phyloP scores from a whole-genome alignment of 768 basidiomycete genomes.

The Neoboletus subvelutipes region DNA sequence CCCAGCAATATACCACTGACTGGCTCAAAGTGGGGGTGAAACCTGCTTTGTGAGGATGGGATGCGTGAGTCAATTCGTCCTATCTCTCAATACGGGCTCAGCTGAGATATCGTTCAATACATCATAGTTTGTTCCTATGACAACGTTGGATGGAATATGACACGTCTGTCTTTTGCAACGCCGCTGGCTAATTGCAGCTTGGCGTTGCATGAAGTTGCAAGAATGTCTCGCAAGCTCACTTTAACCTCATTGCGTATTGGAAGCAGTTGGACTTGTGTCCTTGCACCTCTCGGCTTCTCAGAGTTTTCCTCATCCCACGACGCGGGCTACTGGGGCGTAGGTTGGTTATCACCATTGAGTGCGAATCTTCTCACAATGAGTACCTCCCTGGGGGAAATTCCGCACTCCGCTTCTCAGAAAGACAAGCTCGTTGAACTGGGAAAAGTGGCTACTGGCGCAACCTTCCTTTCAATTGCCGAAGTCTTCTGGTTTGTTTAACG shows the following conservation, averaged over 20 bases:
- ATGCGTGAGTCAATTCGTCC: background rate
- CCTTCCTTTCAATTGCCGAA: background rate
- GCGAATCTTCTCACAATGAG: background rate
- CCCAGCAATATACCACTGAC: background rate
- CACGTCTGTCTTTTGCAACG: background rate
- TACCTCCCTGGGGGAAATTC: background rate
- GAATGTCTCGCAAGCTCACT: background rate
- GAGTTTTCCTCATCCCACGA: background rate
- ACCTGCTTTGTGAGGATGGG: background rate
- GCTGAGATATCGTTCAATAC: background rate
- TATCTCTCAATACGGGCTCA: background rate
- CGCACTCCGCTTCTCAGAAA: background rate
- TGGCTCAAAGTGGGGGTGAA: too few relatives aligned
- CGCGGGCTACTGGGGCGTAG: background rate
- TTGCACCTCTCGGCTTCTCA: background rate
- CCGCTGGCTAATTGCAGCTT: slow-evolving; percentile 7
- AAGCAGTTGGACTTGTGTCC: background rate
- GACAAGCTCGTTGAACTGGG: background rate
- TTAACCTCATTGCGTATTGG: background rate
- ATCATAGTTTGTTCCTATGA: background rate
- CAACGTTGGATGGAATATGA: background rate
- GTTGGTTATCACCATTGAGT: background rate
- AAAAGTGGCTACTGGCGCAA: background rate
- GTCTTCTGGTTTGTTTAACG: slow-evolving; percentile 3
- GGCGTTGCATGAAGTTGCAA: slow-evolving; percentile 12